Conservation (phyloP, 2,329 filamentous ascomycete genomes). For the Ophiostoma pallidulum region DNA sequence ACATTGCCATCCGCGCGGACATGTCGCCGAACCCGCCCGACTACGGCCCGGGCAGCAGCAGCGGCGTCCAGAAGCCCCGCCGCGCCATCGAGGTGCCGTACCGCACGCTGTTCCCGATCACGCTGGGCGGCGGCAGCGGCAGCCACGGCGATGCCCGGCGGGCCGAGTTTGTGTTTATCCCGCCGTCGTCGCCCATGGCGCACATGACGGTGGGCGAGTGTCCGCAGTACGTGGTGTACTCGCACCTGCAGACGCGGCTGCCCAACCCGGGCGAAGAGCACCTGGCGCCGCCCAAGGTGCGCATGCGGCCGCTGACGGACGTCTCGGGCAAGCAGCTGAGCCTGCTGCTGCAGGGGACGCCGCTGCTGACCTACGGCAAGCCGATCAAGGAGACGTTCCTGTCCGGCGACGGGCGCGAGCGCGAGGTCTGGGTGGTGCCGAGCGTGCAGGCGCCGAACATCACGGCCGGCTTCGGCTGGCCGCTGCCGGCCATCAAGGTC, state of each 20-base stretch:
- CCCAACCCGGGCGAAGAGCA: neutral
- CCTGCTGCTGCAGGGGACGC: constrained; percentile 72
- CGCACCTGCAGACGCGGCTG: constrained; percentile 64
- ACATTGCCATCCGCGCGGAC: constrained; percentile 86
- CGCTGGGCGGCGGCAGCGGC: constrained; percentile 28
- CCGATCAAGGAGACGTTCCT: constrained; percentile 72
- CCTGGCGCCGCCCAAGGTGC: constrained; percentile 54
- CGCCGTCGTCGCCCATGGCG: constrained; percentile 74
- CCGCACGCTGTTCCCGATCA: constrained; percentile 66
- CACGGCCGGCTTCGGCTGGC: constrained; percentile 64
- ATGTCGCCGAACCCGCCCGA: constrained; percentile 65
- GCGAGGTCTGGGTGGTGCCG: constrained; percentile 78
- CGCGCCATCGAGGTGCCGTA: constrained; percentile 92
- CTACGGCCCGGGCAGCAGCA: constrained; percentile 32
- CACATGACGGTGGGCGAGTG: constrained; percentile 61
- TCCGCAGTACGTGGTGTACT: constrained; percentile 81
- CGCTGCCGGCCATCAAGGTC: constrained; percentile 75
- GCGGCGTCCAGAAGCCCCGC: constrained; percentile 50
- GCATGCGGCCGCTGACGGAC: constrained; percentile 82
- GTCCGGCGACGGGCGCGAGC: constrained; percentile 30
- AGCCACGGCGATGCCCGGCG: constrained; percentile 28
- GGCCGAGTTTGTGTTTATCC: constrained; percentile 71
- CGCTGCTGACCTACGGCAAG: constrained; percentile 76
- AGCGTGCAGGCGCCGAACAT: constrained; percentile 61
- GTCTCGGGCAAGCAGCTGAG: constrained; percentile 67